phyloP scores from a whole-genome alignment of 805 yeast species.

The Deakozyma indianensis region DNA sequence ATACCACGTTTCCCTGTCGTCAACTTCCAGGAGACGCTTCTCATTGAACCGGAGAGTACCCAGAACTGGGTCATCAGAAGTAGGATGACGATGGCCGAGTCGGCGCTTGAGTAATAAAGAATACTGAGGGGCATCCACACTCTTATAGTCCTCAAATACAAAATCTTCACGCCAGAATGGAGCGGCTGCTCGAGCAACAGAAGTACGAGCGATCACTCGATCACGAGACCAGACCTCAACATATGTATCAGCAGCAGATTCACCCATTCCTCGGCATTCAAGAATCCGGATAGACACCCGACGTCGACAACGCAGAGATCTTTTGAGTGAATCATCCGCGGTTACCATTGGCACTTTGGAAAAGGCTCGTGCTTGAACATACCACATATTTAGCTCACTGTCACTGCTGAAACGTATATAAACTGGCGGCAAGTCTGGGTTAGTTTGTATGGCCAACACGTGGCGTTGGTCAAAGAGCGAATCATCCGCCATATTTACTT shows the following conservation, averaged over 20 bases:
- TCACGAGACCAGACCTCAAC: neutral
- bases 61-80: neutral
- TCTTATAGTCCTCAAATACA: neutral
- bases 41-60: neutral
- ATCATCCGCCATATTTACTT: neutral
- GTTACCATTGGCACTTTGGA: neutral
- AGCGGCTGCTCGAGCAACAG: neutral
- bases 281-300: neutral
- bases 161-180: conserved; percentile 1
- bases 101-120: neutral
- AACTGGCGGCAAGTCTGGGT: neutral
- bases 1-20: neutral
- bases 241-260: neutral
- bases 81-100: neutral
- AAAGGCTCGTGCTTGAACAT: neutral
- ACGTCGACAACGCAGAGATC: neutral
- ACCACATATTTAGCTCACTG: neutral
- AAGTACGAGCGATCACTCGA: neutral
- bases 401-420: neutral
- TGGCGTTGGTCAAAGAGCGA: neutral
- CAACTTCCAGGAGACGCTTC: neutral
- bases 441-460: neutral
- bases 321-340: neutral
- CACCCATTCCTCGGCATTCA: neutral
- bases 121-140: neutral